phyloP scores from a whole-genome alignment of 1,284 basidiomycete species.

The Heterobasidion irregulare region DNA sequence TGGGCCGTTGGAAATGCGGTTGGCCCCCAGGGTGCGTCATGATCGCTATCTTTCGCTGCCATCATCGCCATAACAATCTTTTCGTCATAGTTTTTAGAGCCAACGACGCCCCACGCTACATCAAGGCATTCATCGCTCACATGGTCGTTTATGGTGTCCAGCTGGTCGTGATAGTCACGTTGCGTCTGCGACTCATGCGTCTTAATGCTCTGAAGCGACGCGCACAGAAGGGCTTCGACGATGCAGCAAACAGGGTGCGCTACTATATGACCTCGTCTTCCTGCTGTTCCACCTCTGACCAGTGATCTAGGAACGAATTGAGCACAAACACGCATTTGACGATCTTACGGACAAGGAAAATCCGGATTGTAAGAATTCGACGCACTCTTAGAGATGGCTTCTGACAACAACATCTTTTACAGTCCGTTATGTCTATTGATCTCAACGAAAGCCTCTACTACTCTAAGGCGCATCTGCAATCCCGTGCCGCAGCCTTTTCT shows the following conservation, averaged over 20 bases:
- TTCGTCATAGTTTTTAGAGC: conserved; percentile 30
- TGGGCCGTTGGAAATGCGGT: conserved; percentile 44
- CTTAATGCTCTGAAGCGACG: conserved; percentile 36
- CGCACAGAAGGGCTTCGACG: conserved; percentile 21
- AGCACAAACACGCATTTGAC: conserved; percentile 36
- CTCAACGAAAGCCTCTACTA: neutral
- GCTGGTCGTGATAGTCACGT: conserved; percentile 29
- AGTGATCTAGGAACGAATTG: conserved; percentile 22
- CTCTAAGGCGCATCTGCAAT: neutral
- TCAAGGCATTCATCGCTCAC: conserved; percentile 40
- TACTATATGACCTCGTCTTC: neutral
- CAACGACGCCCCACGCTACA: conserved; percentile 38
- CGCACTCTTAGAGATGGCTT: neutral
- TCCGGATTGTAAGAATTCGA: neutral
- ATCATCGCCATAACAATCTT: neutral
- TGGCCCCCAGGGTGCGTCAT: conserved; percentile 32
- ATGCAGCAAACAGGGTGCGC: conserved; percentile 10
- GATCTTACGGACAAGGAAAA: conserved; percentile 32
- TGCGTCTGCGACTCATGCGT: conserved; percentile 36
- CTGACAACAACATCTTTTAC: conserved; percentile 3
- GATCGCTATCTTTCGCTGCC: neutral
- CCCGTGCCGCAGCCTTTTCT: too few relatives aligned
- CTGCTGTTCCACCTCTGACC: neutral
- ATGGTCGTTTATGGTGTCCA: conserved; percentile 41
- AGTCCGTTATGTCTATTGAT: neutral